Conservation (phyloP, 169 alveolate genomes). For the Cryptosporidium viatorum region DNA sequence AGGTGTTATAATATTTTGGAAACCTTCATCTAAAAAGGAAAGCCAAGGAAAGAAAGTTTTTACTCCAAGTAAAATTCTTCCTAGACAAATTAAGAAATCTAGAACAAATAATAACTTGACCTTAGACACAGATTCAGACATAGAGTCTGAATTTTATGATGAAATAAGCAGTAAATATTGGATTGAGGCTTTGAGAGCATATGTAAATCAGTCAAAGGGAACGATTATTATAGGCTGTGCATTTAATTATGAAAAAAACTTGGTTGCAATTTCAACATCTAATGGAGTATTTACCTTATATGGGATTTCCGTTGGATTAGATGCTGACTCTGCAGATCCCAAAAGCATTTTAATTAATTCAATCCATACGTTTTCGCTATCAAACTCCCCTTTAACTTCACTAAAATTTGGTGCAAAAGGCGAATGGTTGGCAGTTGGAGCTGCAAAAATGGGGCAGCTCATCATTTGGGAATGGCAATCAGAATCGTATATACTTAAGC, state of each 20-base stretch:
- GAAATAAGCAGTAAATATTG: slow-evolving; percentile 32
- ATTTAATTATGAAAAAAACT: slow-evolving; percentile 38
- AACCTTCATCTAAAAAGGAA: slow-evolving; percentile 18
- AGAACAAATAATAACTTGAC: neutral
- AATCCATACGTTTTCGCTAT: slow-evolving; percentile 59
- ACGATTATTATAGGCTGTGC: slow-evolving; percentile 47
- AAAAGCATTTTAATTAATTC: neutral
- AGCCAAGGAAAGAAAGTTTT: slow-evolving; percentile 16
- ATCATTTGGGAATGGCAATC: slow-evolving; percentile 99
- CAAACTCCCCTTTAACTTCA: slow-evolving; percentile 51
- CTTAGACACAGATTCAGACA: neutral
- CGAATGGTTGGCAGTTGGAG: slow-evolving; percentile 92
- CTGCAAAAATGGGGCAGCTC: slow-evolving; percentile 88
- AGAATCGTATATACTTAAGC: slow-evolving; percentile 95
- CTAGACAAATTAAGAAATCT: slow-evolving; percentile 35
- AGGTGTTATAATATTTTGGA: slow-evolving; percentile 87
- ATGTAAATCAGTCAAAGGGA: slow-evolving; percentile 60
- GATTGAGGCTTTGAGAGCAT: slow-evolving; percentile 47
- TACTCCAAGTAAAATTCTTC: slow-evolving; percentile 9
- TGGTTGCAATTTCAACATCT: slow-evolving; percentile 43
- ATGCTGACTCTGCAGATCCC: neutral
- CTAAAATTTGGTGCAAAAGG: slow-evolving; percentile 83
- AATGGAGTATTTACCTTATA: slow-evolving; percentile 63
- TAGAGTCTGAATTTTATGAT: neutral
- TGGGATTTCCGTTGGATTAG: slow-evolving; percentile 30